A percentile compares a stretch with the other conserved stretches of the same genome.
phyloP scores from a whole-genome alignment of 2,329 filamentous ascomycete genomes.

The Diaporthe nobilis region DNA sequence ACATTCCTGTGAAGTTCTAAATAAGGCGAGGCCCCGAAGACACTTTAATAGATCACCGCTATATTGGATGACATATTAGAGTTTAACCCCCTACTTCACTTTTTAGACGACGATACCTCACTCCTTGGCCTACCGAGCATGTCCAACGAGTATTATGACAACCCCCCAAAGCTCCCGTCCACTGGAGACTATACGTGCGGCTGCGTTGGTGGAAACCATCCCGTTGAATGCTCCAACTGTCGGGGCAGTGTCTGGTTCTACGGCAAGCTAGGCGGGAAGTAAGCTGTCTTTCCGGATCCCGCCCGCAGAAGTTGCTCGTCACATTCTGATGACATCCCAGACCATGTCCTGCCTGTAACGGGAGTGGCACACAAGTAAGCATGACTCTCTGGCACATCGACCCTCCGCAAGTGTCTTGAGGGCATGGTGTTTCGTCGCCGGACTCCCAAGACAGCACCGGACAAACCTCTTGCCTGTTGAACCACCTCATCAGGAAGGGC shows the following conservation, averaged over 20 bases:
- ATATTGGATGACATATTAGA: neutral
- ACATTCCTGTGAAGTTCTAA: too few species aligned
- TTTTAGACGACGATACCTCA: neutral
- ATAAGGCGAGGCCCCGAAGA: neutral
- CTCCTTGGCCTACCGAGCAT: conserved; percentile 16
- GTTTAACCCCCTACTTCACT: neutral
- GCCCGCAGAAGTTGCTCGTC: neutral
- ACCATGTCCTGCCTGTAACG: conserved; percentile 23
- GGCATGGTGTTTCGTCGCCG: neutral
- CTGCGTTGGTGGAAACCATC: conserved; percentile 43
- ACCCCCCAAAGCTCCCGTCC: conserved; percentile 34
- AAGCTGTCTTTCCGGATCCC: neutral
- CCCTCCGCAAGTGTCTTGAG: neutral
- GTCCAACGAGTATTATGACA: conserved; percentile 35
- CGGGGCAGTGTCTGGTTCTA: conserved; percentile 14
- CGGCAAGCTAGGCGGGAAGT: conserved; percentile 28
- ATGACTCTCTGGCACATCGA: neutral
- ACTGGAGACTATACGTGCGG: conserved; percentile 42
- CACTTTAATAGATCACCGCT: neutral
- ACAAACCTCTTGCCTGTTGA: neutral
- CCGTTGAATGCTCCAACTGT: conserved; percentile 33
- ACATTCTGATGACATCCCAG: neutral
- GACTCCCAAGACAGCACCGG: neutral
- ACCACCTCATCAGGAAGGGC: neutral
- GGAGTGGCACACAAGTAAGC: conserved; percentile 26